These are phyloP conservation scores for Phytophthora constricta DNA, from an alignment of 352 stramenopile species.

Conservation along the genomic window DNA sequence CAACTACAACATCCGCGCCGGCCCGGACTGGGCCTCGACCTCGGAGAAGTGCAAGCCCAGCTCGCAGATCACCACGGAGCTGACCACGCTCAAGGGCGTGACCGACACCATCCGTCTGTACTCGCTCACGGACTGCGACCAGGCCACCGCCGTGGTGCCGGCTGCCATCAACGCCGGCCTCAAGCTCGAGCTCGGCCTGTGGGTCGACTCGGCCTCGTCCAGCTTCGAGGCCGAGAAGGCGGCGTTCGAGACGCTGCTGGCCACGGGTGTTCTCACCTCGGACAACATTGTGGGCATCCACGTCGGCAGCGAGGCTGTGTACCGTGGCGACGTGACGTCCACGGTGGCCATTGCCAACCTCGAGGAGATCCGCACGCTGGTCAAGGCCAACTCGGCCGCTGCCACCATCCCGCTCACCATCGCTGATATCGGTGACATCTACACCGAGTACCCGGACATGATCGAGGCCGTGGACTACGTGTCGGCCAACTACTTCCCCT, in stretches of 20 bases:
- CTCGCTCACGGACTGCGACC: slow-evolving; percentile 60
- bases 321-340: slow-evolving; percentile 60
- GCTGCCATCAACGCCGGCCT: slow-evolving; percentile 49
- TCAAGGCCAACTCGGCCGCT: slow-evolving; percentile 33
- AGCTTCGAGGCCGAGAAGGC: slow-evolving; percentile 53
- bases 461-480: slow-evolving; percentile 69
- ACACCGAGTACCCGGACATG: slow-evolving; percentile 56
- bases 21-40: slow-evolving; percentile 55
- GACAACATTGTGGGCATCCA: slow-evolving; percentile 62
- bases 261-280: slow-evolving; percentile 42
- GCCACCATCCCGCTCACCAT: slow-evolving; percentile 62
- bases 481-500: slow-evolving; percentile 71
- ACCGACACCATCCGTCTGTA: slow-evolving; percentile 63
- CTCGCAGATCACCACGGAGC: slow-evolving; percentile 52
- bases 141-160: slow-evolving; percentile 45
- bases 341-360: slow-evolving; percentile 54
- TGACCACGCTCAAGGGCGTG: slow-evolving; percentile 52
- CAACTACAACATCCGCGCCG: slow-evolving; percentile 80
- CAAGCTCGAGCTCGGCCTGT: slow-evolving; percentile 62
- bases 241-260: slow-evolving; percentile 49
- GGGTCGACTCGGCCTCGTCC: slow-evolving; percentile 49
- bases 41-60: slow-evolving; percentile 63
- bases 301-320: slow-evolving; percentile 75
- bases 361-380: slow-evolving; percentile 61
- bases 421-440: slow-evolving; percentile 65